These are phyloP conservation scores for Noccaea caerulescens DNA, from an alignment of 345 rosid genomes.

Conservation along the genomic window DNA sequence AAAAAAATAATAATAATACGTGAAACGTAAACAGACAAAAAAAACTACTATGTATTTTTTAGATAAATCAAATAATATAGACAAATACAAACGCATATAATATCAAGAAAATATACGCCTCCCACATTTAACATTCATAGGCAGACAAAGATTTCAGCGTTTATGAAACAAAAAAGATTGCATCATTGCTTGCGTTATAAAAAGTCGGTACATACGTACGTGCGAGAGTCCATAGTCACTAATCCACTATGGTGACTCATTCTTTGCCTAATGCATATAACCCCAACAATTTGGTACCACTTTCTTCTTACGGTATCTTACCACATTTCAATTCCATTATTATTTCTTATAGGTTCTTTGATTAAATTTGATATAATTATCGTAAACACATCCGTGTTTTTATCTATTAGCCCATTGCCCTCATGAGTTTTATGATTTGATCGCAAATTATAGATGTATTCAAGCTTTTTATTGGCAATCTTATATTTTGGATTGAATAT, in stretches of 20 bases:
- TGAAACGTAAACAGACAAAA: too few relatives aligned
- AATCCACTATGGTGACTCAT: constrained; percentile 25
- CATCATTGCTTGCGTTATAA: constrained; percentile 32
- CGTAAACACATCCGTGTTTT: background rate
- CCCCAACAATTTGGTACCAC: constrained; percentile 17
- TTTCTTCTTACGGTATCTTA: constrained; percentile 4
- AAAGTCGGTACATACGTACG: background rate
- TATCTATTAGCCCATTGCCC: background rate
- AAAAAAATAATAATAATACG: too few relatives aligned
- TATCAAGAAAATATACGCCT: too few relatives aligned
- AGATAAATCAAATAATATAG: too few relatives aligned
- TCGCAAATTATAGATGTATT: too few relatives aligned
- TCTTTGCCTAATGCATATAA: constrained; percentile 19
- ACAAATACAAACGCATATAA: too few relatives aligned
- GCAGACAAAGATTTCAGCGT: background rate
- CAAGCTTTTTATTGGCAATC: too few relatives aligned
- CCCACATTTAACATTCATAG: background rate
- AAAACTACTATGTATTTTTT: too few relatives aligned
- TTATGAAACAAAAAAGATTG: background rate
- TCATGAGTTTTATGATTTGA: background rate
- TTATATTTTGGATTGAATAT: too few relatives aligned
- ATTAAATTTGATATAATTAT: background rate
- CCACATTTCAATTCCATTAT: constrained; percentile 8
- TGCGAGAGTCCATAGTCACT: constrained; percentile 23
- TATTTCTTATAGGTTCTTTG: background rate